Percentiles rank a stretch among this genome's conserved stretches.
These are phyloP conservation scores for Malassezia globosa DNA, from an alignment of 1,284 basidiomycete species.

Conservation along the genomic window DNA sequence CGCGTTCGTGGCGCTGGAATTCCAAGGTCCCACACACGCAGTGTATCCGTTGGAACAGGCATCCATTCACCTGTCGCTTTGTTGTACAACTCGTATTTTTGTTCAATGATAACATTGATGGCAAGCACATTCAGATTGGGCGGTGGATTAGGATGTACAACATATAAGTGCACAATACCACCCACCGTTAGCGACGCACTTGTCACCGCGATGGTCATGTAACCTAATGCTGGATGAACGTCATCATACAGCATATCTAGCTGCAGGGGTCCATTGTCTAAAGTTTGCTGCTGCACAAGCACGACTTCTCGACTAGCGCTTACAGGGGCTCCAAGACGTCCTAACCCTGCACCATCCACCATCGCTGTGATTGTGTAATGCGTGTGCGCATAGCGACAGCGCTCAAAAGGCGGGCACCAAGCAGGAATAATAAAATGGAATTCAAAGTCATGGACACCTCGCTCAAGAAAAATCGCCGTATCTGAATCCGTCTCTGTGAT, in stretches of 20 bases:
- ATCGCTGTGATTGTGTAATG: constrained; percentile 40
- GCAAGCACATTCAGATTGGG: constrained; percentile 38
- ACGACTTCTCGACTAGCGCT: constrained; percentile 38
- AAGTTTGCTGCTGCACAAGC: constrained; percentile 35
- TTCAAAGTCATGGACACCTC: constrained; percentile 43
- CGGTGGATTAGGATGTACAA: constrained; percentile 40
- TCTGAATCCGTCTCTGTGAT: neutral
- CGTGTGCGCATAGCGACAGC: constrained; percentile 38
- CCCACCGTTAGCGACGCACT: constrained; percentile 42
- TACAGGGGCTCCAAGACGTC: constrained; percentile 30
- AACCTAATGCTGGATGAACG: constrained; percentile 39
- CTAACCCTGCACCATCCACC: constrained; percentile 38
- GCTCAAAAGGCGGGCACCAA: constrained; percentile 37
- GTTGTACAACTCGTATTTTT: constrained; percentile 42
- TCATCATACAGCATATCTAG: constrained; percentile 45
- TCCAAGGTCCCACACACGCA: constrained; percentile 41
- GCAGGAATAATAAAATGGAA: constrained; percentile 45
- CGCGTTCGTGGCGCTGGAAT: constrained; percentile 23
- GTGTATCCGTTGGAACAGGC: constrained; percentile 36
- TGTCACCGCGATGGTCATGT: constrained; percentile 34
- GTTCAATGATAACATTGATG: constrained; percentile 39
- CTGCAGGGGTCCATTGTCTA: constrained; percentile 36
- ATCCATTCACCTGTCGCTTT: constrained; percentile 32
- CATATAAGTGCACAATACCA: constrained; percentile 29
- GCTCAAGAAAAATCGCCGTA: constrained; percentile 31